phyloP scores from a whole-genome alignment of 2,329 filamentous ascomycete genomes.

The Colletotrichum euphorbiae region DNA sequence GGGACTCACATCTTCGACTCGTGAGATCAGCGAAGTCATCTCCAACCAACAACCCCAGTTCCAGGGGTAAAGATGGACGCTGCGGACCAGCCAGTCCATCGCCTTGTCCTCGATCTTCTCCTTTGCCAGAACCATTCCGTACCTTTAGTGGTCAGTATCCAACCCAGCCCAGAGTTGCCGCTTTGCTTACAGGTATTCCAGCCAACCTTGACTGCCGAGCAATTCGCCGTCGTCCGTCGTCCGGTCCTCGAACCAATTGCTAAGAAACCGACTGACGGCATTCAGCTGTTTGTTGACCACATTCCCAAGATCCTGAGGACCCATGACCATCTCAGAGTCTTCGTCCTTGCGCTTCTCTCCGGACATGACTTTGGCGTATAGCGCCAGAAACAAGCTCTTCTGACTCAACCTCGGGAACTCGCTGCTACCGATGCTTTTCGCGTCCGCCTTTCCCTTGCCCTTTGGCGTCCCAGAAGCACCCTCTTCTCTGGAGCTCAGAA shows the following conservation, averaged over 20 bases:
- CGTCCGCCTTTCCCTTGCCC: constrained; percentile 69
- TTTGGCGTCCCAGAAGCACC: constrained; percentile 57
- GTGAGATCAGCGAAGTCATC: constrained; percentile 82
- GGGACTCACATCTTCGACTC: constrained; percentile 80
- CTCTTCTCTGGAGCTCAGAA: constrained; percentile 64
- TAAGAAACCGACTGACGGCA: constrained; percentile 78
- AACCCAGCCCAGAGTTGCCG: background rate
- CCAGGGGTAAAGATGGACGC: constrained; percentile 90
- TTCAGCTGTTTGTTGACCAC: constrained; percentile 88
- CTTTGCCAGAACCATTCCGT: constrained; percentile 90
- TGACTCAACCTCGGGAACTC: constrained; percentile 77
- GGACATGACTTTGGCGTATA: constrained; percentile 92
- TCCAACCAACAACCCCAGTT: constrained; percentile 99
- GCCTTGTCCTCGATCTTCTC: constrained; percentile 90
- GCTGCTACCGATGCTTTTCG: constrained; percentile 42
- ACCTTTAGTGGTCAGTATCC: constrained; percentile 57
- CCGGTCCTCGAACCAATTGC: constrained; percentile 82
- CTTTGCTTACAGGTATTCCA: constrained; percentile 77
- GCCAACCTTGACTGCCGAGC: constrained; percentile 84
- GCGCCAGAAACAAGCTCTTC: constrained; percentile 88
- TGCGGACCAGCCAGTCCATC: constrained; percentile 86
- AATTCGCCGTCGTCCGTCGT: constrained; percentile 68
- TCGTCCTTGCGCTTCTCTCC: constrained; percentile 97
- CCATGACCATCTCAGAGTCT: constrained; percentile 96
- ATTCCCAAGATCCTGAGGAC: constrained; percentile 87